Evolutionary conservation across 352 stramenopile genomes (phyloP), one percentile per base, ranked within the genome.

Genomic region (Globisporangium radiosum): DNA sequence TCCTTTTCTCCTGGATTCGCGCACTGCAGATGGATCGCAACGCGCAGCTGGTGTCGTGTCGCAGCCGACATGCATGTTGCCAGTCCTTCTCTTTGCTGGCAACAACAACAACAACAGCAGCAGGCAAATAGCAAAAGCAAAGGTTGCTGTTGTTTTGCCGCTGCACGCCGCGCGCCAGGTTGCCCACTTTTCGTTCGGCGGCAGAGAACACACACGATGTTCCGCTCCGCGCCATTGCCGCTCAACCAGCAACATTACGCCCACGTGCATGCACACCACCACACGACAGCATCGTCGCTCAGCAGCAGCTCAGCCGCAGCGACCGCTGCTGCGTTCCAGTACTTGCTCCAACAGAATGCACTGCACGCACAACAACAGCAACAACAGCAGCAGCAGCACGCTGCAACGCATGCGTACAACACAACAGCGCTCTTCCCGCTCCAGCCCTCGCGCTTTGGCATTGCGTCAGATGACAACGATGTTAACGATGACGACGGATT

Each of bases 401-500:
- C 25, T 33, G 25, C 25, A 33, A 33, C 25, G 25, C 25, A 33
- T 33, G 25, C 25, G 25, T 33, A 33, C 25, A 33, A 33, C 25
- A 33, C 25, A 33, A 33, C 25, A 33, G 2, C 25, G 25, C 25
- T 33, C 25, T 17, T 37, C 37, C 2, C 54, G 25, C 36, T 55
- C 13, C 33, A 47, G 33, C 25, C 25, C 25, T 37, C 58, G 37
- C 59, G 52, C n/a, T 40, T 59, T 19, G 40, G 36, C 33, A 11
- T 25, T 7, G 15, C 45, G 2, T 40, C 43, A 19, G 58, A 58
- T 2, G 59, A 59, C 47, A 55, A 66, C 39, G 60, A 66, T 0
- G 59, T 33, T 33, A 33, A 33, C 25, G 25, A 64, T 25, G 60
- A 66, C 47, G 60, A 66, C 3, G 56, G 64, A 13, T 59, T 66